These are phyloP conservation scores for Solanum paucissectum DNA, from an alignment of 257 asterid species.

Conservation along the genomic window DNA sequence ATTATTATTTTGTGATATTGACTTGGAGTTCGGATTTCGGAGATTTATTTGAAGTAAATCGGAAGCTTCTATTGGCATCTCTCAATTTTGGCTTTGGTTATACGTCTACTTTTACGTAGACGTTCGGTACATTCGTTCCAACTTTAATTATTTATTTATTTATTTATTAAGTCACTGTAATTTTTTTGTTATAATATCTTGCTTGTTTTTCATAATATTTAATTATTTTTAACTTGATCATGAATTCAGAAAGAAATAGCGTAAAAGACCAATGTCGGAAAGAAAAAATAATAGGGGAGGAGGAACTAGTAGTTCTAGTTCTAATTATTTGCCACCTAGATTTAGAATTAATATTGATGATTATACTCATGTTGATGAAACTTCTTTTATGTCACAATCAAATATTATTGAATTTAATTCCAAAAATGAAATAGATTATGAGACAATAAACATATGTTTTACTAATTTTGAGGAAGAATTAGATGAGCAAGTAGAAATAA, in stretches of 20 bases:
- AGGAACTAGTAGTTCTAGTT: background rate
- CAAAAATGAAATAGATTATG: background rate
- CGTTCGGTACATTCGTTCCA: background rate
- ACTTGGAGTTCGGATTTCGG: too few relatives aligned
- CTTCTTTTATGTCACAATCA: background rate
- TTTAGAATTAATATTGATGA: background rate
- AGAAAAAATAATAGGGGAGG: background rate
- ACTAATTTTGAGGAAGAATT: background rate
- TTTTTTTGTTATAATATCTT: too few relatives aligned
- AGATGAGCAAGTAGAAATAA: background rate
- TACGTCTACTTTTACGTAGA: too few relatives aligned
- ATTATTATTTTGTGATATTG: too few relatives aligned
- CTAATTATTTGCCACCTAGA: background rate
- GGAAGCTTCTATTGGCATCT: too few relatives aligned
- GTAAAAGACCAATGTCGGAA: too few relatives aligned
- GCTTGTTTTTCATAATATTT: too few relatives aligned
- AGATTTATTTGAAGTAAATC: too few relatives aligned
- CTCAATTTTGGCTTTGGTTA: background rate
- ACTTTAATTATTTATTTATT: too few relatives aligned
- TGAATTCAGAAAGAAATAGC: background rate
- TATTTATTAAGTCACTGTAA: background rate
- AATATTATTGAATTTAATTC: too few relatives aligned
- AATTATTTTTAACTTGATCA: too few relatives aligned
- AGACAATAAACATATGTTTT: background rate
- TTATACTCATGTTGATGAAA: background rate